phyloP scores from a whole-genome alignment of 305 asterid species.

The Fraxinus greggii region DNA sequence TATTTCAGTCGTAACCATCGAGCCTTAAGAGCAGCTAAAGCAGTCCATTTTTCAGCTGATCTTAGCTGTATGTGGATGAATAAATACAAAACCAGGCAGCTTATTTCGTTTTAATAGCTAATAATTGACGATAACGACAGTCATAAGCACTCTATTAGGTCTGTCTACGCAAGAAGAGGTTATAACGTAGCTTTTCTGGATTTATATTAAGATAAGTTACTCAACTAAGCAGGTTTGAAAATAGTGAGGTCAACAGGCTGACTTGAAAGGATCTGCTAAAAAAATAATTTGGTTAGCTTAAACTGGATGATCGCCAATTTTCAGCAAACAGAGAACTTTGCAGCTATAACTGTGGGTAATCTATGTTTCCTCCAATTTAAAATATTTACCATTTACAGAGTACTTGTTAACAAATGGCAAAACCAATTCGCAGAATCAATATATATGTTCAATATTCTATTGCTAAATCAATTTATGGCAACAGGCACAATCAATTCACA shows the following conservation, averaged over 20 bases:
- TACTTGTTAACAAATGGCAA: neutral
- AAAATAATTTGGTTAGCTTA: neutral
- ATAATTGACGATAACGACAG: neutral
- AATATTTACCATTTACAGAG: neutral
- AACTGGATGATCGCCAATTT: neutral
- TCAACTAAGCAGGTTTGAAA: neutral
- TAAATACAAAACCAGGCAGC: neutral
- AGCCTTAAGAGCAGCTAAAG: neutral
- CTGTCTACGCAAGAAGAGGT: neutral
- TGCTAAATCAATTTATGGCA: neutral
- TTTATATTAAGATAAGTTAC: neutral
- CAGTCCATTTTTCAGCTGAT: neutral
- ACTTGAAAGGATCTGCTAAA: neutral
- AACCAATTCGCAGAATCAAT: neutral
- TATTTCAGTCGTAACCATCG: neutral
- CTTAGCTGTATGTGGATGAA: neutral
- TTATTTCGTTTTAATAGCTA: neutral
- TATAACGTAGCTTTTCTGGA: neutral
- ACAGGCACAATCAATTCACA: neutral
- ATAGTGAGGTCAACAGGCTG: neutral
- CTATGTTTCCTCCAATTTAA: neutral
- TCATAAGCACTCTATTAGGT: neutral
- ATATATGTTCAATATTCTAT: neutral
- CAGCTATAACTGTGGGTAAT: neutral
- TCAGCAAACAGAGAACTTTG: neutral